Evolutionary conservation across 805 yeast genomes (phyloP), one percentile per base, ranked within the genome.

Genomic region (Starmerella stigmatis): DNA sequence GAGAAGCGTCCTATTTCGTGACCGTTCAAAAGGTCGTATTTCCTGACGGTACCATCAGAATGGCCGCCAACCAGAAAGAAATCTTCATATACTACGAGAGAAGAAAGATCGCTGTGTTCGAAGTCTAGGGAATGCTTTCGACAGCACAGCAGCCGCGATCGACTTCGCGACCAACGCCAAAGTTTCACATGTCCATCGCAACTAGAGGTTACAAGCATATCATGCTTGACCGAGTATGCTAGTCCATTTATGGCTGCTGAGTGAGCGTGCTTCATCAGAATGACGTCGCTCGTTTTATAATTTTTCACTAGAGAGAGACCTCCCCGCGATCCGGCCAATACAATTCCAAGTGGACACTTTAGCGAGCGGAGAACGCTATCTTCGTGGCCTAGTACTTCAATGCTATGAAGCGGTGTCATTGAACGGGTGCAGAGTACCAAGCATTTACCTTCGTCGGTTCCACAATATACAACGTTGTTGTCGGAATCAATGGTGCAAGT

Each of bases 291-390:
- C 10, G 7, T 15, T 22, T 15, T 5, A 5, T 19, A 15, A 9
- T n/a, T 26, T 13, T 15, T 5, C 7, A 29, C 4, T 15, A 32
- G 11, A 6, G 35, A 32, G 4, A 41, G 9, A 3, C 37, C 6
- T n/a, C 44, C 44, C n/a, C n/a, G 17, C 13, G 44, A 31, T 4
- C 44, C 44, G 8, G 37, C 44, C 16, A 32, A 30, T 8, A 41
- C 13, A 32, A 41, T 22, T 15, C 44, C 44, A 16, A 9, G 22
- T 11, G 37, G 37, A 31, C 37, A 21, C 10, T 17, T 17, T 5
- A 22, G 12, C 4, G 17, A 4, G 9, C 29, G 11, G 17, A 23
- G 10, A 17, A 41, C 26, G 12, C 19, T 22, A 16, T 41, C 44
- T 5, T 11, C 31, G 4, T 5, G 12, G 9, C 25, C 40, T 7